phyloP scores from a whole-genome alignment of 768 basidiomycete species.

The Candolleomyces aberdarensis region DNA sequence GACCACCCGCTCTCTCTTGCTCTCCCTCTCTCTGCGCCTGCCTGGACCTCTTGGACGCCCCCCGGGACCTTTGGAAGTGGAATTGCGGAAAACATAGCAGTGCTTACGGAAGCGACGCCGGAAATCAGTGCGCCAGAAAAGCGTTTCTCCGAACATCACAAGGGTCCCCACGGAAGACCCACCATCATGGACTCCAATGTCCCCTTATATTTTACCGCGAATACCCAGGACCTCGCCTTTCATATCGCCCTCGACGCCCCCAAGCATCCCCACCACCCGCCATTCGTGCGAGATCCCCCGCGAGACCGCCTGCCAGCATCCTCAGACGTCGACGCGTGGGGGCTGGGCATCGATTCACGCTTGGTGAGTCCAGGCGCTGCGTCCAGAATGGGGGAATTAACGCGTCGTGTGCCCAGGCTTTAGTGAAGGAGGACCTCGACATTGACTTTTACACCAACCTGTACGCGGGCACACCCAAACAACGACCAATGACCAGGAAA shows the following conservation, averaged over 20 bases:
- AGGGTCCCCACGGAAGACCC: not conserved
- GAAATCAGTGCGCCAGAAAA: slow-evolving; percentile 1
- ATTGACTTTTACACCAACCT: slow-evolving; percentile 13
- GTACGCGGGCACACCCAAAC: not conserved
- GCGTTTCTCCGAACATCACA: slow-evolving; percentile 7
- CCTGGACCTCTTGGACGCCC: no score
- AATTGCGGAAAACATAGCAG: not conserved
- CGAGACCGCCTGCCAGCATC: slow-evolving; percentile 23
- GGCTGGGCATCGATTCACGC: slow-evolving; percentile 17
- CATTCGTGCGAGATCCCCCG: slow-evolving; percentile 29
- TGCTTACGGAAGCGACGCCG: not conserved
- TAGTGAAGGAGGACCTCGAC: slow-evolving; percentile 13
- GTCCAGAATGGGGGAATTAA: slow-evolving; percentile 10
- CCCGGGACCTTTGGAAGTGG: not conserved
- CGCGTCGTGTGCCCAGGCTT: slow-evolving; percentile 7
- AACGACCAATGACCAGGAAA: slow-evolving; percentile 33
- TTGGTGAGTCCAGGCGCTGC: slow-evolving; percentile 24
- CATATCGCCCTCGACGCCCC: not conserved
- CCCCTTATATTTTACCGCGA: slow-evolving; percentile 4
- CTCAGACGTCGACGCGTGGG: slow-evolving; percentile 10
- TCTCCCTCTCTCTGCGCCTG: no score
- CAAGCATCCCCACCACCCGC: not conserved
- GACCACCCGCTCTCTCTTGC: no score
- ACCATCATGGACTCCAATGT: slow-evolving; percentile 6
- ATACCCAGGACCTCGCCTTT: not conserved